Percentiles rank a stretch among this genome's conserved stretches.
These are phyloP conservation scores for Globisporangium lucens DNA, from an alignment of 352 stramenopile genomes.

Conservation along the genomic window DNA sequence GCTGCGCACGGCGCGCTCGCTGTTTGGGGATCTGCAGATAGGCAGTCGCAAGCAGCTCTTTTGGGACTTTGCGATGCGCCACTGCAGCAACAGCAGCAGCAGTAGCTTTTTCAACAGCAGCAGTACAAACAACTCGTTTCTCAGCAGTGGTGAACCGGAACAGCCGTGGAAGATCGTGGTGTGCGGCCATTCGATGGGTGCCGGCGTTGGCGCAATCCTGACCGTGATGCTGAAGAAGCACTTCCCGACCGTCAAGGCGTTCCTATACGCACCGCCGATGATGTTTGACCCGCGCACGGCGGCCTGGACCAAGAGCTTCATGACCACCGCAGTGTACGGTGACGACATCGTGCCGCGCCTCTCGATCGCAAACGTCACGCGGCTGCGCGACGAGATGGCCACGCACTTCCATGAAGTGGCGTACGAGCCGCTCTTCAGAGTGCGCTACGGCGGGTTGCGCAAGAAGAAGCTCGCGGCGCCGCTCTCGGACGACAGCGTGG, in stretches of 20 bases:
- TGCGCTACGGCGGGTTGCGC: slow-evolving; percentile 44
- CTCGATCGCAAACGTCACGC: slow-evolving; percentile 63
- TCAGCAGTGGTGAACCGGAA: slow-evolving; percentile 8
- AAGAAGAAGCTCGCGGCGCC: slow-evolving; percentile 33
- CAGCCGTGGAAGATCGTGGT: slow-evolving; percentile 62
- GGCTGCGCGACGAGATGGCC: slow-evolving; percentile 67
- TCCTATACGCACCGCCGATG: slow-evolving; percentile 62
- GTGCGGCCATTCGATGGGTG: slow-evolving; percentile 80
- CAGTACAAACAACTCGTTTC: not conserved
- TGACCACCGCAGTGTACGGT: slow-evolving; percentile 67
- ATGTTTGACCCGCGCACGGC: slow-evolving; percentile 63
- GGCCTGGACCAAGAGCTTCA: slow-evolving; percentile 56
- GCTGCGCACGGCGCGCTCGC: slow-evolving; percentile 59
- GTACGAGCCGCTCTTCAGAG: slow-evolving; percentile 50
- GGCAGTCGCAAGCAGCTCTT: slow-evolving; percentile 54
- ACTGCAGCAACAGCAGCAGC: slow-evolving; percentile 28
- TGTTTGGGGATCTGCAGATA: slow-evolving; percentile 58
- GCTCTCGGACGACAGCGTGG: slow-evolving; percentile 12
- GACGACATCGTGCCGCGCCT: slow-evolving; percentile 70
- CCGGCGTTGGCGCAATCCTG: slow-evolving; percentile 70
- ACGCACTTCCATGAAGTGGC: slow-evolving; percentile 64
- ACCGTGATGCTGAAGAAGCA: slow-evolving; percentile 54
- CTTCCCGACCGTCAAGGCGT: slow-evolving; percentile 54
- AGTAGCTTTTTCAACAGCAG: not conserved
- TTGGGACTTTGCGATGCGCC: slow-evolving; percentile 59